A percentile compares a stretch with the other conserved stretches of the same genome.
Conservation (phyloP, 2,329 filamentous ascomycete genomes). For the Ophiognomonia clavigignenti-juglandacearum region DNA sequence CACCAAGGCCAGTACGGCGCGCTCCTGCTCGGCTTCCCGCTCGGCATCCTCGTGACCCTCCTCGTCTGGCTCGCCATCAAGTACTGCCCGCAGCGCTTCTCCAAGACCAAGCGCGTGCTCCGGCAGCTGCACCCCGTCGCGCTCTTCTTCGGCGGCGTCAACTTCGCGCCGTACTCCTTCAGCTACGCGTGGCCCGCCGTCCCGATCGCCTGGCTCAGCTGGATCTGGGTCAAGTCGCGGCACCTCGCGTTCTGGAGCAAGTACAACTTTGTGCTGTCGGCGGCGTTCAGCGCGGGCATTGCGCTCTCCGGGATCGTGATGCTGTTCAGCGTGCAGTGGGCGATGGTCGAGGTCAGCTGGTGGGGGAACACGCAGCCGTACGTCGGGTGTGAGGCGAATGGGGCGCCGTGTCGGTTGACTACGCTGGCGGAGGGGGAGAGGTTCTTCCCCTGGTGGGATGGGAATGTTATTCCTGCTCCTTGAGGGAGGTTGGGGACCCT, state of each 20-base stretch:
- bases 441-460: slow-evolving; percentile 9
- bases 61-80: neutral
- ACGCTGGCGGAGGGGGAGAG: slow-evolving; percentile 5
- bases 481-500: neutral
- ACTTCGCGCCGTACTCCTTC: slow-evolving; percentile 46
- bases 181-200: slow-evolving; percentile 35
- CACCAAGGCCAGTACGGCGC: slow-evolving; percentile 41
- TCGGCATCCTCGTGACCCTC: slow-evolving; percentile 37
- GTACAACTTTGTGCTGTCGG: slow-evolving; percentile 51
- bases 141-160: slow-evolving; percentile 40
- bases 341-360: slow-evolving; percentile 37
- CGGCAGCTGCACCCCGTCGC: slow-evolving; percentile 45
- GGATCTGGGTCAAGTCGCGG: slow-evolving; percentile 40
- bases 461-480: neutral
- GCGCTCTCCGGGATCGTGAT: slow-evolving; percentile 48
- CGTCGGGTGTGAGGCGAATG: neutral
- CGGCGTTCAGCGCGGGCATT: slow-evolving; percentile 45
- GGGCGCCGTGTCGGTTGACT: slow-evolving; percentile 4
- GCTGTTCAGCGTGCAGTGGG: slow-evolving; percentile 46
- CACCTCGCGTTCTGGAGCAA: slow-evolving; percentile 46
- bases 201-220: slow-evolving; percentile 41
- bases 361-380: slow-evolving; percentile 36
- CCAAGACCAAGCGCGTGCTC: slow-evolving; percentile 16
- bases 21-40: slow-evolving; percentile 44
- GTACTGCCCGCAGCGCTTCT: slow-evolving; percentile 1